Evolutionary conservation across 2,329 filamentous ascomycete species (phyloP), one percentile per base, ranked within the genome.

Genomic region (Penicillium aurantiogriseum): DNA sequence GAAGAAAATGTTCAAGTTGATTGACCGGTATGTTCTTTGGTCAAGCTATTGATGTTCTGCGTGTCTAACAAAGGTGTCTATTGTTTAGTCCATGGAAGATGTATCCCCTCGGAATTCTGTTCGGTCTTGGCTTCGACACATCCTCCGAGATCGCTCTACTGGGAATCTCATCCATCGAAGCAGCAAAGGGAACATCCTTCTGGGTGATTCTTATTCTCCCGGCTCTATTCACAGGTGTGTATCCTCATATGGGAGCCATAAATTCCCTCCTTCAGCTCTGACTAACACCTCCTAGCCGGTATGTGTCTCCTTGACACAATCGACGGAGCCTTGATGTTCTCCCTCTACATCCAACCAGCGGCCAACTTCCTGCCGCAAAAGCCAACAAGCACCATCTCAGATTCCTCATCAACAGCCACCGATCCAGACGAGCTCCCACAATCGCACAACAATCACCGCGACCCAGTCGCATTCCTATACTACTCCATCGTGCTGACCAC

Each of bases 181-280:
- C 89, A 0, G 87, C 91, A 0, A 83, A 89, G 59, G 93, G 93
- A 1, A 97, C 92, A 0, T 91, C 87, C 33, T 88, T 97, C 58
- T 99, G 94, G 94, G 79, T 97, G 15, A 97, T 97, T 59, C 74
- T 97, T 33, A 88, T 99, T 51, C 96, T 97, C 57, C 94, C 94
- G 0, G 74, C 93, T 1, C 78, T 97, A 0, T 97, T 97, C 69
- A 97, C 93, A 0, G 84, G 88, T 89, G 74, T 70, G 80, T 70
- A 15, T 6, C n/a, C 11, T 15, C 17, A 21, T 8, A 25, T 8
- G 1, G 10, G 3, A 21, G 4, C 17, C 25, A 5, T 5, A 10
- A 4, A 27, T 36, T 11, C 4, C 1, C 27, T 17, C 15, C 4
- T 10, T 13, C 11, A 11, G 15, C 23, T 27, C 9, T 25, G 11